phyloP scores from a whole-genome alignment of 768 basidiomycete genomes.

The Leccinum longicurvipes region DNA sequence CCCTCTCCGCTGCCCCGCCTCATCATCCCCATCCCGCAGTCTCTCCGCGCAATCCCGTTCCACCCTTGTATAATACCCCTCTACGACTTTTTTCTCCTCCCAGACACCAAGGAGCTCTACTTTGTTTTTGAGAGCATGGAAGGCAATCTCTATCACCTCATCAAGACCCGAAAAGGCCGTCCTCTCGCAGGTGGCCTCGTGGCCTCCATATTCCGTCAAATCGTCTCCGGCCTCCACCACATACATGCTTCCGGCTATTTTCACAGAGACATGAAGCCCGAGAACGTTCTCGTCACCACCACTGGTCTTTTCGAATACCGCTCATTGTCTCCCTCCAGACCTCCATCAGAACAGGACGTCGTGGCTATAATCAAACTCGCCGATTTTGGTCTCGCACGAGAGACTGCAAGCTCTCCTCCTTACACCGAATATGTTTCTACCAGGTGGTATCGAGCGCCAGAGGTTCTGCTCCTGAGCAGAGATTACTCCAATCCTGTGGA shows the following conservation, averaged over 20 bases:
- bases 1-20: conserved; percentile 12
- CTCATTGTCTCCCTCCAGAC: conserved; percentile 66
- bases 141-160: conserved; percentile 98
- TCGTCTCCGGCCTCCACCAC: conserved; percentile 86
- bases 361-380: conserved; percentile 96
- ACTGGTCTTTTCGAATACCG: conserved; percentile 93
- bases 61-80: conserved; percentile 98
- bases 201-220: conserved; percentile 91
- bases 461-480: conserved; percentile 85
- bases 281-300: conserved; percentile 97
- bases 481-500: conserved; percentile 98
- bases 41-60: conserved; percentile 88
- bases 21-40: conserved; percentile 46
- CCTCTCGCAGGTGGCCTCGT: conserved; percentile 96
- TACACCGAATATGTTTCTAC: conserved; percentile 99
- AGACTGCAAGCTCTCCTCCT: conserved; percentile 82
- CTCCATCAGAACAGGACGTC: conserved; percentile 85
- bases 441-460: conserved; percentile 99
- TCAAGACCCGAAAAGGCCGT: conserved; percentile 93
- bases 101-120: conserved; percentile 92
- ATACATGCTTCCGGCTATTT: conserved; percentile 93
- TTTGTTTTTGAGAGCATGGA: conserved; percentile 99
- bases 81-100: conserved; percentile 99
- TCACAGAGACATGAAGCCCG: conserved; percentile 99
- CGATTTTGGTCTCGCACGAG: conserved; percentile 95